Evolutionary conservation across 1,139 yeast genomes (phyloP), one percentile per base, ranked within the genome.

Genomic region (Debaryomyces robertsiae): DNA sequence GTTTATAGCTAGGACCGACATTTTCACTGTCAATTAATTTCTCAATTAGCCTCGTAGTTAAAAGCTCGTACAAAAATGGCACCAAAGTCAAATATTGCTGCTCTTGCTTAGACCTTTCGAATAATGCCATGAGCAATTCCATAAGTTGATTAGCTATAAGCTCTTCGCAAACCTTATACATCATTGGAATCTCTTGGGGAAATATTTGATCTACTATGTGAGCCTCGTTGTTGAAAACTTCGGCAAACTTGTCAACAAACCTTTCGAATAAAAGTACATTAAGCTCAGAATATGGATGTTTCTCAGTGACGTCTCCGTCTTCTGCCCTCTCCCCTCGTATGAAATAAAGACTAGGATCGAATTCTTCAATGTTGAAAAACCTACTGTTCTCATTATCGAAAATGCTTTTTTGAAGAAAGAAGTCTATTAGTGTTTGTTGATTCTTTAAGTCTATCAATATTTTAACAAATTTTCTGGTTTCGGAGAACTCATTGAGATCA

Each of bases 91-190:
- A 47, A 44, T 68, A 68, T 14, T 61, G 42, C 1, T 53, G 52
- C 32, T 52, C 58, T 17, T 54, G 44, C 42, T 63, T 67, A 1
- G 75, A 57, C 1, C 55, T 41, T 4, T 62, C 67, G 6, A 67
- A 55, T 6, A 70, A 46, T 13, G 61, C 40, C 52, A 60, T 53
- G 3, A 69, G 50, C n/a, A 67, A 48, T 33, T 71, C 76, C 32
- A 62, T 59, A 10, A 73, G 49, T 43, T 69, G 75, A 44, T 69
- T 73, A 9, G 73, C 58, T 1, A 72, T 64, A 40, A 73, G 55
- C 45, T 73, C 78, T 48, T 73, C 79, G 41, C 75, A 61, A 1
- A 73, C 71, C 46, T 71, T 71, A 52, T 67, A 69, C 77, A 73
- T 73, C 71, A 73, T 70, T 1, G 78, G 77, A 4, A 73, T 59